These are phyloP conservation scores for Lactarius tabidus DNA, from an alignment of 768 basidiomycete genomes.

Conservation along the genomic window DNA sequence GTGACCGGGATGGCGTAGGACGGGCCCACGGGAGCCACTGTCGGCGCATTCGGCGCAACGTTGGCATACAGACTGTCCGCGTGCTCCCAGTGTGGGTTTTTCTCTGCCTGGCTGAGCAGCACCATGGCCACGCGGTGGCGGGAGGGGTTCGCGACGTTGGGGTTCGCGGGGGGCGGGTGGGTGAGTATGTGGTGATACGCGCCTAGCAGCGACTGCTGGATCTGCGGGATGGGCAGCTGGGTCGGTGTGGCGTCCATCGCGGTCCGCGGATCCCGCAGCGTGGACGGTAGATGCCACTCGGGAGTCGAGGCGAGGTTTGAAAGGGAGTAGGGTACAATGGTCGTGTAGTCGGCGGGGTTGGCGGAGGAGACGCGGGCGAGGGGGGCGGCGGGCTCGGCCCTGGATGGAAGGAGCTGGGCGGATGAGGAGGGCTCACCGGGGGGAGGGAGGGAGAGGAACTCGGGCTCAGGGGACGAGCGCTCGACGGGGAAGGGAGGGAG, in stretches of 20 bases:
- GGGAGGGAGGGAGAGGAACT: conserved; percentile 37
- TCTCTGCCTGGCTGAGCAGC: conserved; percentile 54
- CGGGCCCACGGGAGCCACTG: conserved; percentile 59
- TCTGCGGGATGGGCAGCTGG: conserved; percentile 48
- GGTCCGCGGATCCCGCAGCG: conserved; percentile 19
- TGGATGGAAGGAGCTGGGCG: conserved; percentile 37
- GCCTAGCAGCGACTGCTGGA: conserved; percentile 58
- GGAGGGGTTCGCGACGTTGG: conserved; percentile 50
- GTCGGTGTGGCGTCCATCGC: conserved; percentile 23
- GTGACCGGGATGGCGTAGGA: conserved; percentile 55
- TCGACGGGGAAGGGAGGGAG: conserved; percentile 62
- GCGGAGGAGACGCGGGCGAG: conserved; percentile 41
- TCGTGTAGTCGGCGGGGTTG: conserved; percentile 61
- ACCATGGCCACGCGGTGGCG: conserved; percentile 77
- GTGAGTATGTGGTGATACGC: conserved; percentile 79
- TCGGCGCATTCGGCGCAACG: conserved; percentile 56
- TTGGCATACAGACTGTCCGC: conserved; percentile 56
- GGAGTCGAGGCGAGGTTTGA: conserved; percentile 63
- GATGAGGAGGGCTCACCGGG: conserved; percentile 34
- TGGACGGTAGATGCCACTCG: conserved; percentile 62
- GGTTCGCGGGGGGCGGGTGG: conserved; percentile 52
- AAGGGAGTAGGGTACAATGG: conserved; percentile 68
- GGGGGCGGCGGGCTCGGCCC: conserved; percentile 34
- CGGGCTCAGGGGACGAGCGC: conserved; percentile 30
- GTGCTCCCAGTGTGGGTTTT: conserved; percentile 60